Percentiles rank a stretch among this genome's conserved stretches.
phyloP scores from a whole-genome alignment of 768 basidiomycete genomes.

The Lactarius psammicola region DNA sequence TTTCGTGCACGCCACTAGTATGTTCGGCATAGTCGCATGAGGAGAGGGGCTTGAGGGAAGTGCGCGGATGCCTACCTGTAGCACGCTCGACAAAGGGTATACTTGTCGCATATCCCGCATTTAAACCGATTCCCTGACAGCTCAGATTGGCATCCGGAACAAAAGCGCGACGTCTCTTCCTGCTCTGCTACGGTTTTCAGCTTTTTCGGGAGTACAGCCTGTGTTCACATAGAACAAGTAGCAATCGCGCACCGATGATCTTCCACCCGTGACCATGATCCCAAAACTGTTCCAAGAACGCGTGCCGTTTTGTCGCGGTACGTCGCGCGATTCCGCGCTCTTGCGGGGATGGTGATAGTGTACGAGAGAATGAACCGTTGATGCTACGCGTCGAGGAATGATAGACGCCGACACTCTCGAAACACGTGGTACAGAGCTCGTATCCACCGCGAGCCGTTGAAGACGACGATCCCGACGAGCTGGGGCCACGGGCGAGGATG shows the following conservation, averaged over 20 bases:
- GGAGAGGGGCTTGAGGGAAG: conserved; percentile 3
- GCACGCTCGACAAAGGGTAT: conserved; percentile 79
- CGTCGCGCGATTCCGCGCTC: conserved; percentile 56
- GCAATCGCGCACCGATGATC: conserved; percentile 68
- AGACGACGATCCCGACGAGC: conserved; percentile 25
- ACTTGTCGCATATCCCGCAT: conserved; percentile 76
- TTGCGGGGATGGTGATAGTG: conserved; percentile 31
- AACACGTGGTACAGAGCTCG: conserved; percentile 80
- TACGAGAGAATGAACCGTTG: conserved; percentile 45
- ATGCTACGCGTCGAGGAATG: conserved; percentile 59
- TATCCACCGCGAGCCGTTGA: conserved; percentile 49
- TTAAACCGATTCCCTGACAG: conserved; percentile 74
- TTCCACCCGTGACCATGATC: conserved; percentile 78
- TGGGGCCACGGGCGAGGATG: conserved; percentile 6
- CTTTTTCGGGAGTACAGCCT: conserved; percentile 7
- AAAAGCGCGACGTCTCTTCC: conserved; percentile 63
- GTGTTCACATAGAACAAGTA: no score
- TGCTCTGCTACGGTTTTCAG: conserved; percentile 52
- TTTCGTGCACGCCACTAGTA: conserved; percentile 86
- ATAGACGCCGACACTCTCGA: conserved; percentile 71
- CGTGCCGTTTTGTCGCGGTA: conserved; percentile 69
- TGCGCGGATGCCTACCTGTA: conserved; percentile 56
- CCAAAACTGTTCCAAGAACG: conserved; percentile 87
- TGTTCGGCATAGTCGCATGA: conserved; percentile 13
- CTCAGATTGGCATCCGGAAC: conserved; percentile 72